Evolutionary conservation across 208 protist species (phyloP), one percentile per base, ranked within the genome.

Genomic region (Phytomonas sp.): DNA sequence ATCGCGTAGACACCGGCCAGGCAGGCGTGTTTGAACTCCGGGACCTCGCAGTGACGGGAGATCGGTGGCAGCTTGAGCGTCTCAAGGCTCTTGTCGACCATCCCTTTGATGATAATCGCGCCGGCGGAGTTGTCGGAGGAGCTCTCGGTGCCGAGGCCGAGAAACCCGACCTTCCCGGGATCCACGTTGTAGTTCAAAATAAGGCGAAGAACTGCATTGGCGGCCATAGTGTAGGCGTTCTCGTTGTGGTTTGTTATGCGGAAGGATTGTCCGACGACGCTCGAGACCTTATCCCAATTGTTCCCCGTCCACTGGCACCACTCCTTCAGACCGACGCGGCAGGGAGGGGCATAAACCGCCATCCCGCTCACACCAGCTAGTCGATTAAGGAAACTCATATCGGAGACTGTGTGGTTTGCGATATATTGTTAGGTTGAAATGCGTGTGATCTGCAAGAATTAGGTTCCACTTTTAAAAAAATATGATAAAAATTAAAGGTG

Each of bases 11-110:
- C 87, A 17, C 91, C 91, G 62, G 84, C 91, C 29, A 96, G 85
- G 74, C 91, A 96, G n/a, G 91, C 91, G 77, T 96, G 91, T 75
- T 96, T 96, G 75, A 96, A 96, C 82, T 96, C 88, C 37, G 91
- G 91, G 68, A 96, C 91, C 74, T 96, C 91, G 72, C 88, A 94
- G 80, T 93, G 74, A 66, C 88, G 88, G 28, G 88, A 91, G 64
- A 96, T 68, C 51, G 72, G 31, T 0, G 88, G 85, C 73, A 94
- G 70, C 67, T 81, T 81, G 51, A 96, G 77, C 32, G 86, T 79
- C 7, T 68, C 70, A 30, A 96, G 77, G 37, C 81, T 89, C 71
- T 90, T 93, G 78, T 96, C 89, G 15, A 96, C 77, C 91, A 96
- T 96, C 9, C 91, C 91, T 46, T 88, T 89, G 67, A 96, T 86